Evolutionary conservation across 192 early-diverging fungal genomes (phyloP).

Genomic region (Umbelopsis isabellina): DNA sequence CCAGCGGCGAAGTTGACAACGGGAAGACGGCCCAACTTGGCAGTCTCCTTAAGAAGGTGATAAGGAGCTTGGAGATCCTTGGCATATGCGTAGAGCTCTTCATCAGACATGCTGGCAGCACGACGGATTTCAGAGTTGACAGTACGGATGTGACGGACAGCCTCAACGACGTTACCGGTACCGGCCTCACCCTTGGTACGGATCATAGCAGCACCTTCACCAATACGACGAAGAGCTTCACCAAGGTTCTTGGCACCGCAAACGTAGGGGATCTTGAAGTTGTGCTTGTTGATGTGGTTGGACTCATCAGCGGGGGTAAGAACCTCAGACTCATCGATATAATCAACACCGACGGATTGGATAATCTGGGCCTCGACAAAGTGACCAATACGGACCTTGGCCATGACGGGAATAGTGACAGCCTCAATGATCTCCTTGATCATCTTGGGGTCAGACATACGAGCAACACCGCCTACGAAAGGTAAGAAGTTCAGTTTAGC

Average conservation of each 20-base stretch:
- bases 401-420: conserved; percentile 99
- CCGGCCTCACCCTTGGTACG: conserved; percentile 98
- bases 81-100: conserved; percentile 93
- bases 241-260: conserved; percentile 97
- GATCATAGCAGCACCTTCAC: conserved; percentile 98
- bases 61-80: conserved; percentile 95
- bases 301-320: conserved; percentile 94
- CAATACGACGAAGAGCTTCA: conserved; percentile 94
- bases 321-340: conserved; percentile 98
- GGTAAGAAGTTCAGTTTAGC: not conserved
- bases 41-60: conserved; percentile 89
- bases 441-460: conserved; percentile 98
- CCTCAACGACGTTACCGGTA: conserved; percentile 97
- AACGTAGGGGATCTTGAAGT: conserved; percentile 92
- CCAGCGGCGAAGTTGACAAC: conserved; percentile 99
- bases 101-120: conserved; percentile 81
- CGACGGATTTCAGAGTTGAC: conserved; percentile 85
- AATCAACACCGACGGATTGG: conserved; percentile 88
- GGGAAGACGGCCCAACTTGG: conserved; percentile 85
- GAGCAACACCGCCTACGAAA: conserved; percentile 81
- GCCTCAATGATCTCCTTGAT: conserved; percentile 95
- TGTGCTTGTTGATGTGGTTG: conserved; percentile 95
- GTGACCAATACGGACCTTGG: conserved; percentile 98
- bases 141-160: conserved; percentile 94
- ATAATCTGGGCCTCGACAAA: conserved; percentile 97